phyloP scores from a whole-genome alignment of 2,329 filamentous ascomycete genomes.

The Gaeumannomyces sp. region DNA sequence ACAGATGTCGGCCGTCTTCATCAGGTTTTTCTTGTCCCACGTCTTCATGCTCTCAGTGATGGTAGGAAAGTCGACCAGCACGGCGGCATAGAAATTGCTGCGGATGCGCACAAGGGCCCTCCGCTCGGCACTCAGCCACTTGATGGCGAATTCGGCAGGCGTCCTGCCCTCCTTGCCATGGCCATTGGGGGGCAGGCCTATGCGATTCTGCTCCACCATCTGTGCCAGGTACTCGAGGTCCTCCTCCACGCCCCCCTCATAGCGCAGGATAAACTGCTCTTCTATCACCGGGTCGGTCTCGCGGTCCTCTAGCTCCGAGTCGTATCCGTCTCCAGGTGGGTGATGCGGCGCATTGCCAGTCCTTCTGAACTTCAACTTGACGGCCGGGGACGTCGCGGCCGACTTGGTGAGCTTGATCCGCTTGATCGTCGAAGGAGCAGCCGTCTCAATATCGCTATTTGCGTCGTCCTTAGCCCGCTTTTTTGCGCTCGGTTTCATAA shows the following conservation, averaged over 20 bases:
- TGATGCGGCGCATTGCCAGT: slow-evolving; percentile 62
- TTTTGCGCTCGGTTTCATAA: slow-evolving; percentile 55
- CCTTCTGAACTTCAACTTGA: slow-evolving; percentile 9
- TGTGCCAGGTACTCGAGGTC: slow-evolving; percentile 78
- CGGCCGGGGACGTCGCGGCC: slow-evolving; percentile 10
- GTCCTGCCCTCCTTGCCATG: slow-evolving; percentile 40
- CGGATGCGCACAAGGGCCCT: slow-evolving; percentile 68
- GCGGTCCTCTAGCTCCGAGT: slow-evolving; percentile 88
- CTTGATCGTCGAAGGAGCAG: slow-evolving; percentile 21
- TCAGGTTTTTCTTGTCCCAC: slow-evolving; percentile 82
- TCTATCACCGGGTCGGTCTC: slow-evolving; percentile 85
- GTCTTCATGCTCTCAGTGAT: slow-evolving; percentile 90
- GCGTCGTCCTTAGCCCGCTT: slow-evolving; percentile 54
- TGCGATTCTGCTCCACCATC: slow-evolving; percentile 68
- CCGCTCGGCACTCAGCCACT: slow-evolving; percentile 69
- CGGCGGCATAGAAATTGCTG: slow-evolving; percentile 66
- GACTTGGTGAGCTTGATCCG: slow-evolving; percentile 37
- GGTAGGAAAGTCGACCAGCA: slow-evolving; percentile 76
- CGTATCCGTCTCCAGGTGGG: slow-evolving; percentile 82
- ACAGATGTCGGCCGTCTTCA: slow-evolving; percentile 82
- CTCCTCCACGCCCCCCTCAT: slow-evolving; percentile 63
- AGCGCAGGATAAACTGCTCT: slow-evolving; percentile 82
- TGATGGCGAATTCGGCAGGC: slow-evolving; percentile 72
- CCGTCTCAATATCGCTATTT: slow-evolving; percentile 38
- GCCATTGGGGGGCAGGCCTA: slow-evolving; percentile 50